Base-by-base conservation (phyloP, 257 asterid genomes). In the Osmanthus fragrans region DNA sequence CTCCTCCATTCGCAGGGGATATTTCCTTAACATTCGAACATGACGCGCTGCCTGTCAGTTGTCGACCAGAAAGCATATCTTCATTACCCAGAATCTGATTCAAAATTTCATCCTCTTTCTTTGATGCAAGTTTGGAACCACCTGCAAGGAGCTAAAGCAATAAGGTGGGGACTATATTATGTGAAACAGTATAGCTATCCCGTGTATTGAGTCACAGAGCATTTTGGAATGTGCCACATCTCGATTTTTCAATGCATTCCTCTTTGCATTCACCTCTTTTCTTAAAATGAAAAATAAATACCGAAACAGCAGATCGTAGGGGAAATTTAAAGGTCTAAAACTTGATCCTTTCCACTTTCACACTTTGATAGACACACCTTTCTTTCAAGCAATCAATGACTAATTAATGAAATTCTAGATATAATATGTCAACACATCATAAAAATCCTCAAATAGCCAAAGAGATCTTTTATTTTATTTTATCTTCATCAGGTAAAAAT, bases 101-200 rank as follows among this genome's bases (percentile, higher is more conserved):
- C 69, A 91, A 72, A 77, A 85, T 82, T 32, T 91, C 97, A 34
- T 93, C 97, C 63, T 93, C 97, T 60, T 73, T 76, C 86, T 84
- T 89, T 42, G 87, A 84, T 77, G 85, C 68, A 58, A 75, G 78
- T 86, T 80, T 92, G 81, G 97, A 90, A 84, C 89, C 82, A 80
- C 94, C 99, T 96, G 89, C 77, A 79, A 77, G 74, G 30, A 77
- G 74, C 13, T 42, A 34, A 54, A 30, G 66, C 54, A 29, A 72
- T 80, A 19, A 82, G 74, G 32, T 30, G 30, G 71, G 76, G 64
- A 73, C 36, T 25, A 12, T 34, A 70, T 63, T 63, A 54, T n/a
- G 19, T 11, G 49, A 76, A 10, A 29, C 34, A 30, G 73, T 12
- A 66, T 66, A 42, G 56, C 47, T 32, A 47, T 25, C 45, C 5